Conservation (phyloP, 2,329 filamentous ascomycete species). For the Cladosporium sp. region DNA sequence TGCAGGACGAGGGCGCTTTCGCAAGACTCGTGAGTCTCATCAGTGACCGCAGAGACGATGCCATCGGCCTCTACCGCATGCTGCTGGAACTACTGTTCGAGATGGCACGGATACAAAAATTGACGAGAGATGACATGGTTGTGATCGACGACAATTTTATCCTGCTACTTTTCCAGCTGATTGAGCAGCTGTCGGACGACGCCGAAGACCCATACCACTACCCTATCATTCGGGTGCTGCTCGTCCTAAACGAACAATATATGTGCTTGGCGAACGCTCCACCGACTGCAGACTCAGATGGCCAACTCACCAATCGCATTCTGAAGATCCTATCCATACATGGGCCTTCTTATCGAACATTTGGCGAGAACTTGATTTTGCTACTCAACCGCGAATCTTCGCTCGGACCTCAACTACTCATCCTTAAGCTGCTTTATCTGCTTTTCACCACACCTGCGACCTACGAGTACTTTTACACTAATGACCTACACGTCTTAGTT, state of each 20-base stretch:
- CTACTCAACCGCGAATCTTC: conserved; percentile 92
- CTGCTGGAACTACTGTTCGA: conserved; percentile 91
- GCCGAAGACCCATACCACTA: conserved; percentile 93
- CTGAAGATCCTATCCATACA: conserved; percentile 85
- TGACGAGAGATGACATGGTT: conserved; percentile 74
- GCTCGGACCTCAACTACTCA: conserved; percentile 91
- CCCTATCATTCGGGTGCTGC: conserved; percentile 87
- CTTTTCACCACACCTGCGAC: conserved; percentile 90
- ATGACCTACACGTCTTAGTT: conserved; percentile 88
- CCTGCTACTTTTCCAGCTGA: conserved; percentile 78
- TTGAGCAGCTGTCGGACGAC: conserved; percentile 85
- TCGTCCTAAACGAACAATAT: conserved; percentile 97
- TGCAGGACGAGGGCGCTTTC: conserved; percentile 86
- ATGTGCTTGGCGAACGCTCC: conserved; percentile 68
- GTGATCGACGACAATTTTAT: conserved; percentile 76
- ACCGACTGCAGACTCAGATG: conserved; percentile 51
- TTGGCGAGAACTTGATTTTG: conserved; percentile 96
- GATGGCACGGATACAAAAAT: conserved; percentile 87
- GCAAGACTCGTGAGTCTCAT: conserved; percentile 81
- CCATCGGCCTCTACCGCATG: conserved; percentile 73
- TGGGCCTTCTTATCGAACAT: conserved; percentile 83
- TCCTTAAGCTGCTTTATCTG: conserved; percentile 91
- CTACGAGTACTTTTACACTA: conserved; percentile 98
- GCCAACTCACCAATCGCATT: conserved; percentile 81
- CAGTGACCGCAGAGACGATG: conserved; percentile 61